Evolutionary conservation across 2,329 filamentous ascomycete species (phyloP), one percentile per base, ranked within the genome.

Genomic region (Colletotrichum spaethianum): DNA sequence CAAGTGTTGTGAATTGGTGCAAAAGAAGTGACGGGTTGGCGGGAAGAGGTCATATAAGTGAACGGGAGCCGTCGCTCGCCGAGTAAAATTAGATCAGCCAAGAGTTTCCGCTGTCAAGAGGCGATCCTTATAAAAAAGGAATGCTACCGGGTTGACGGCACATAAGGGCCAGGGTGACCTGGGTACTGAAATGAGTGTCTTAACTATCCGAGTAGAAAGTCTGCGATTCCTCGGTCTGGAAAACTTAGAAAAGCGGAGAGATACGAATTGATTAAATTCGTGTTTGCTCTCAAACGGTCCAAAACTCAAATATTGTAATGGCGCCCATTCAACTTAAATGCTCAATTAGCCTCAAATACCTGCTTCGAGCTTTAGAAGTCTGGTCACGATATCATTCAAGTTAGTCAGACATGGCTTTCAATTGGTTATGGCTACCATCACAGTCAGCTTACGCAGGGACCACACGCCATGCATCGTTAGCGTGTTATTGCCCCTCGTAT

Each of bases 321-420:
- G 28, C 31, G 44, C 59, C 59, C 31, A 23, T 48, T 36, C n/a
- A 14, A 7, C 33, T 11, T 18, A 23, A 18, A 8, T 38, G 23
- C 44, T 48, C 38, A 12, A 26, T 62, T 50, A 26, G 59, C 14
- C 7, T 14, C 33, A 11, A 38, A 20, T 26, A 50, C n/a, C 59
- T 38, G n/a, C 33, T 50, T 36, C n/a, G 28, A 36, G 16, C 31
- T 28, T 36, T 26, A n/a, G 20, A 28, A 28, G 20, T 31, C 26
- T 20, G 44, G 59, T 38, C 59, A 50, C 8, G 59, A 62, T 62
- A 26, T 50, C 59, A 62, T 20, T 9, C n/a, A 18, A 62, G 59
- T 50, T 31, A 44, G 28, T 50, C n/a, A 36, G 59, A 31, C 42
- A 33, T 33, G 14, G 3, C 5, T 36, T 26, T 26, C 23, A 18